These are phyloP conservation scores for Cryptococcus sp. DNA, from an alignment of 1,284 basidiomycete species.

Conservation along the genomic window DNA sequence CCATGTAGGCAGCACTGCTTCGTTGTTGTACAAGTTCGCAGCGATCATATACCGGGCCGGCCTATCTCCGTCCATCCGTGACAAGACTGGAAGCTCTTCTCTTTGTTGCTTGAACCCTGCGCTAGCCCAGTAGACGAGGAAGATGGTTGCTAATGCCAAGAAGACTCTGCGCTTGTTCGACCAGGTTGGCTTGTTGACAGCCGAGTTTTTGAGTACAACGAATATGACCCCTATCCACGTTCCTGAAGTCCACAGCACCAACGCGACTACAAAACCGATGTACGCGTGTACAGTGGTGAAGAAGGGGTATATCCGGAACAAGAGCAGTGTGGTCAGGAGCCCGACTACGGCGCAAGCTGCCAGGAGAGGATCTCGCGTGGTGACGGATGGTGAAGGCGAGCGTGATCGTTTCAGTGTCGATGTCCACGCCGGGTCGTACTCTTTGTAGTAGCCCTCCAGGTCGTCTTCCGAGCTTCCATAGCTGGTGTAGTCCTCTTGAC, in stretches of 20 bases:
- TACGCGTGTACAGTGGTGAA: conserved; percentile 42
- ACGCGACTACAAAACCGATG: conserved; percentile 14
- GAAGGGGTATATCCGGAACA: conserved; percentile 36
- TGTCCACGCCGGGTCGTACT: neutral
- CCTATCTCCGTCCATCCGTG: conserved; percentile 2
- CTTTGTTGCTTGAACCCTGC: conserved; percentile 21
- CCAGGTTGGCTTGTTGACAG: conserved; percentile 6
- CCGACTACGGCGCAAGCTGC: conserved; percentile 8
- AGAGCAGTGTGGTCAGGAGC: conserved; percentile 1
- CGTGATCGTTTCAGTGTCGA: neutral
- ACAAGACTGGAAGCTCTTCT: conserved; percentile 16
- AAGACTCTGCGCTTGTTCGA: conserved; percentile 3
- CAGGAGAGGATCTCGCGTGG: neutral
- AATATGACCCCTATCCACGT: conserved; percentile 18
- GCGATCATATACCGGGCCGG: conserved; percentile 34
- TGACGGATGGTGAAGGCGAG: neutral
- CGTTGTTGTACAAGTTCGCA: conserved; percentile 41
- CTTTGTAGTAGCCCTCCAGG: conserved; percentile 1
- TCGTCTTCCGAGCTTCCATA: conserved; percentile 1
- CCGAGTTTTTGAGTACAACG: neutral
- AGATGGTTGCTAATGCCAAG: conserved; percentile 12
- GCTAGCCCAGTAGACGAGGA: conserved; percentile 21
- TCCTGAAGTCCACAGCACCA: conserved; percentile 23
- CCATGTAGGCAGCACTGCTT: conserved; percentile 30
- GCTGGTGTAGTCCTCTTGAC: conserved; percentile 1